Evolutionary conservation across 495 filamentous ascomycete genomes (phyloP), one percentile per base, ranked within the genome.

Genomic region (Daldinia caldariorum): DNA sequence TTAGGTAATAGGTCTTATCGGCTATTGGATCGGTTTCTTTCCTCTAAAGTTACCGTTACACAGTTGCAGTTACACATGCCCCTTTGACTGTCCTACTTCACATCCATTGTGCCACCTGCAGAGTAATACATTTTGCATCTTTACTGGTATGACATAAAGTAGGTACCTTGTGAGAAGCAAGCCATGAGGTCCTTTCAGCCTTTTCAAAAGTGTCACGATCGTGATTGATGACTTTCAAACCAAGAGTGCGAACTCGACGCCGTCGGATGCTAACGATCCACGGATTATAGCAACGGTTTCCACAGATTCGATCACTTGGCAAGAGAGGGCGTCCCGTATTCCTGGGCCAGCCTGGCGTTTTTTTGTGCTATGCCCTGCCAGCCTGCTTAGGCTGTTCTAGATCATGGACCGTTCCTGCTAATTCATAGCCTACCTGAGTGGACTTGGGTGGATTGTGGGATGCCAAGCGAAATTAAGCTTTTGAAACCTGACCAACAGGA

Each of bases 401-500:
- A 58, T 61, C 50, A 14, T 9, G 37, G 31, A 20, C 32, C 31
- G 32, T 53, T 53, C 50, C 50, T 53, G 31, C 13, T 1, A 53
- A 13, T 32, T n/a, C 29, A 38, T 38, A 37, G 53, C 16, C 14
- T 61, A 10, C 50, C 39, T 43, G 10, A 22, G 57, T 32, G 32
- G 18, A n/a, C 41, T 53, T 43, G 6, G n/a, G 49, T 32, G 32
- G 18, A n/a, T 41, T 53, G 56, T 72, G 65, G 63, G 60, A 51
- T 47, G 69, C 69, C 69, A 72, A 72, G 65, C 65, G 65, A 72
- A 58, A 72, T 72, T 61, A 68, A 72, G 70, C 70, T 72, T 72
- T 50, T 56, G 6, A 18, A 68, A 58, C 64, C 61, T 16, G 43
- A 58, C 70, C 65, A 65, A 68, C 60, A 9, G 59, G 61, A 68